Evolutionary conservation across 2,329 filamentous ascomycete genomes (phyloP), one percentile per base, ranked within the genome.

Genomic region (Beauveria scarabaeidicola): DNA sequence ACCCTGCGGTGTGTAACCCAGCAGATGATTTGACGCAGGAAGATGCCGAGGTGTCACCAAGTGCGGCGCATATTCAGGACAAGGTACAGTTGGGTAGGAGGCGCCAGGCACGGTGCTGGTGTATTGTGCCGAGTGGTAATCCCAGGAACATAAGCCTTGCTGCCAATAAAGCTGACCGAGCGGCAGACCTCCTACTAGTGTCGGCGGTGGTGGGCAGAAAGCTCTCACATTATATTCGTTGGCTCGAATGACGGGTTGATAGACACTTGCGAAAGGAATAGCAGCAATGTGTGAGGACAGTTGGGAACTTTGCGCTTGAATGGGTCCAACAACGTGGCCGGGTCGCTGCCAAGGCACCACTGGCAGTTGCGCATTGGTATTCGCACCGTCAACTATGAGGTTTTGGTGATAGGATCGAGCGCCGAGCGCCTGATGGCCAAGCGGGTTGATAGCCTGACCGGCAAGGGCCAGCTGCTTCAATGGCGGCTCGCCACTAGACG

Each of bases 381-480:
- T 46, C 19, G 38, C 15, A 13, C 27, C 15, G 17, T 38, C 47
- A 29, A 58, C 9, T 38, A 58, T 11, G 9, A 17, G 25, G 23
- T n/a, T 38, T 36, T 52, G 56, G 38, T 52, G 32, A 52, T 52
- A 52, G 9, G 48, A 50, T 27, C 38, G 38, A 9, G 9, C 40
- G n/a, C 25, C 32, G 13, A 23, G 47, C 47, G 50, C 48, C 27
- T 41, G 59, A 43, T 58, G 50, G 8, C 38, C 43, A 6, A 36
- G 21, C 7, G 27, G 10, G 7, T 29, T 52, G 19, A 27, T 19
- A 44, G 51, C 7, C 10, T 53, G 51, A 15, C 82, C 80, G 3
- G 90, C 86, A 29, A 96, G 77, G 21, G 94, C 79, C 69, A 96
- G 84, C 70, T 96, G 91, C 74, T 97, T 97, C 51, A 85, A 78